Evolutionary conservation across 805 yeast species (phyloP), one percentile per base, ranked within the genome.

Genomic region (Cyberlindnera nakhonratchasimensis): DNA sequence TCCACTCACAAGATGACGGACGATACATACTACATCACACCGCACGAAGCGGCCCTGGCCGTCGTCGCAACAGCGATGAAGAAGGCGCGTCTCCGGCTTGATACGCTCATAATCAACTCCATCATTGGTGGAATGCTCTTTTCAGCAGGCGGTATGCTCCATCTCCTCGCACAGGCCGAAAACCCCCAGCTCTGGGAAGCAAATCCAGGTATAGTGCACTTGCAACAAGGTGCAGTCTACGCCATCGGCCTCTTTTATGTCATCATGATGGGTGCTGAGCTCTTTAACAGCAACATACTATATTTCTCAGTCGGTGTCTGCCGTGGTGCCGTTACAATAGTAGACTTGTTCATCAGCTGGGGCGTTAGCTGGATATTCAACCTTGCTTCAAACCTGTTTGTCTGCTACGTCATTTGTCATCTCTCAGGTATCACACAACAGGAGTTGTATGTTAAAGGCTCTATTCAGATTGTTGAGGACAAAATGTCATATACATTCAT

Each of bases 21-120:
- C 53, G 83, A 78, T 51, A 66, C 75, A 2, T 65, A 70, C 51
- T 86, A 83, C 54, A 71, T 83, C 37, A 78, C 88, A 4, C 86
- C 91, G 6, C 80, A 85, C 63, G 95, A 86, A 54, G 80, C 91
- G 3, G 93, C 93, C 0, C 62, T 86, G 38, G 93, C 95, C 0
- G 82, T 84, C 30, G 91, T 85, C 16, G 95, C 95, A 8, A 86
- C 93, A 0, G 71, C 88, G 3, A 85, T 85, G 93, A 86, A 86
- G 61, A 86, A 86, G 55, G 75, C 90, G 4, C 70, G 95, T 60
- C 70, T 83, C 22, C 71, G 78, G 48, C 51, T 79, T 5, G 82
- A 80, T 44, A 71, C 80, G 1, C 58, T 86, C n/a, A 50, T 77
- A 0, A 54, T 84, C 17, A 83, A 83, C 57, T 78, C 89, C 0